These are phyloP conservation scores for Solanum chacoense DNA, from an alignment of 305 asterid genomes.

Conservation along the genomic window DNA sequence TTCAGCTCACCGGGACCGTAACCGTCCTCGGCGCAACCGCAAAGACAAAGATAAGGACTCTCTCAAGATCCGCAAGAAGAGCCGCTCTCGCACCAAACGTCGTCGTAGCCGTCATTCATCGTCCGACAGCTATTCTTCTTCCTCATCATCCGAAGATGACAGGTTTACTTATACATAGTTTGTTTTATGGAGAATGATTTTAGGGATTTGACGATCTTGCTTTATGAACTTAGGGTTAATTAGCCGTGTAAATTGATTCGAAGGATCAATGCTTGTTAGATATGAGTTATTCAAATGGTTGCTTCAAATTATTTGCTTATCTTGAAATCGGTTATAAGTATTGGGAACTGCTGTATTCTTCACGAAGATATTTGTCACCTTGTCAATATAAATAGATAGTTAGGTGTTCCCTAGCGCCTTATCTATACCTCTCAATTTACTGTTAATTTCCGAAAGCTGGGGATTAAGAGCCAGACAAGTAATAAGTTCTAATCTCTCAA, in stretches of 20 bases:
- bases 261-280: neutral
- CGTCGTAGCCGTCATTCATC: conserved; percentile 59
- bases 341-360: neutral
- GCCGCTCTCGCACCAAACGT: conserved; percentile 52
- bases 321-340: neutral
- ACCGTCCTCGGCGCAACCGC: conserved; percentile 27
- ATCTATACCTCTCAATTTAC: neutral
- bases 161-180: conserved; percentile 23
- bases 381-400: neutral
- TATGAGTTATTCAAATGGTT: neutral
- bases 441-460: neutral
- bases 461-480: neutral
- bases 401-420: neutral
- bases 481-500: neutral
- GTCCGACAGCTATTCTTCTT: conserved; percentile 38
- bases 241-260: neutral
- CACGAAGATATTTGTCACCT: neutral
- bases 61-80: conserved; percentile 51
- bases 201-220: neutral
- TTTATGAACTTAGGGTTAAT: neutral
- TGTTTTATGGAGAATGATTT: neutral
- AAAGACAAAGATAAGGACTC: conserved; percentile 31
- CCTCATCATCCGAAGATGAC: conserved; percentile 50
- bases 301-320: neutral
- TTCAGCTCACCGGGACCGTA: conserved; percentile 35